These are phyloP conservation scores for Penicillium subrubescens DNA, from an alignment of 495 filamentous ascomycete genomes.

Conservation along the genomic window DNA sequence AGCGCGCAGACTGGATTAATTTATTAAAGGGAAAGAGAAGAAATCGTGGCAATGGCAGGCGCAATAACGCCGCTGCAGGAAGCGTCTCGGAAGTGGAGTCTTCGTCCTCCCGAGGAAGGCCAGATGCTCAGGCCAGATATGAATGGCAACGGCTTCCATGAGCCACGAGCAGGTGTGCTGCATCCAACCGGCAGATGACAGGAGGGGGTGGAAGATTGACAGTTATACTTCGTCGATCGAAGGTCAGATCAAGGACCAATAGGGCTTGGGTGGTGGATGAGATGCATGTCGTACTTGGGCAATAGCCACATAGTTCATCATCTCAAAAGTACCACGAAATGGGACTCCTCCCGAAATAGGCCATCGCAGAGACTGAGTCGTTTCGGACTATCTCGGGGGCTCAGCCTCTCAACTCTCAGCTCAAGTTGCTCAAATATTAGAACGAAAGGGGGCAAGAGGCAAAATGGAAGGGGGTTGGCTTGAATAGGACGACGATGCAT, in stretches of 20 bases:
- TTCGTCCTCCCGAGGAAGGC: background rate
- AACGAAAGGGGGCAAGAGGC: background rate
- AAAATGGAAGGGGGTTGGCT: background rate
- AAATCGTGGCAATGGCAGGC: conserved; percentile 17
- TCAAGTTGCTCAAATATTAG: background rate
- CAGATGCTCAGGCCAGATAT: conserved; percentile 9
- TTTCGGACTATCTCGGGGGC: background rate
- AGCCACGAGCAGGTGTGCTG: conserved; percentile 24
- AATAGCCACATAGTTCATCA: conserved; percentile 4
- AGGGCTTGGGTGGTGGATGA: background rate
- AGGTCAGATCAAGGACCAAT: background rate
- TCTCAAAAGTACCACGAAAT: conserved; percentile 3
- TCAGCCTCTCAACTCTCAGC: background rate
- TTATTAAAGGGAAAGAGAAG: background rate
- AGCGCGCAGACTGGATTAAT: conserved; percentile 20
- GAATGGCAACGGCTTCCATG: conserved; percentile 17
- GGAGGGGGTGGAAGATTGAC: conserved; percentile 10
- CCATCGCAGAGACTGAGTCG: background rate
- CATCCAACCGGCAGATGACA: conserved; percentile 21
- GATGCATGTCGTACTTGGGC: conserved; percentile 9
- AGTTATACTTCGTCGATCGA: conserved; percentile 4
- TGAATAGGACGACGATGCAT: background rate
- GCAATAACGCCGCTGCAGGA: conserved; percentile 12
- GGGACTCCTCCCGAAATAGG: background rate
- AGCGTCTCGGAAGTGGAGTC: conserved; percentile 15